Conservation (phyloP, 257 asterid species). For the Rauvolfia tetraphylla region DNA sequence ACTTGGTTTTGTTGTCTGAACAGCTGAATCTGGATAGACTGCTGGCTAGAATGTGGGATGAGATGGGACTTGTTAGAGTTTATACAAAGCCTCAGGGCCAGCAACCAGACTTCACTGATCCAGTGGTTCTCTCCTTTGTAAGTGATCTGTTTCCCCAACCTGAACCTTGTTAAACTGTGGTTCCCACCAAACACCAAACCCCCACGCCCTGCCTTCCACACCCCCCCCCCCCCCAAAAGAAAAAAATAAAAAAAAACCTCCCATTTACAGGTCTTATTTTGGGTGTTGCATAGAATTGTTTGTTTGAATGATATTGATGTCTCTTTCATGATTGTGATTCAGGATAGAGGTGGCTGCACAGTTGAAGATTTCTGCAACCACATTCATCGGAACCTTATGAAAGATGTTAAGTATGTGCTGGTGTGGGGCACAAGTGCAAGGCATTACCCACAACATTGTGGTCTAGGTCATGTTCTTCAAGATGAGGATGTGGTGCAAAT, state of each 20-base stretch:
- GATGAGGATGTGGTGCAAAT: conserved; percentile 98
- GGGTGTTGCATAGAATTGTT: neutral
- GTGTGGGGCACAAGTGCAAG: conserved; percentile 98
- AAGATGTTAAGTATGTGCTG: conserved; percentile 90
- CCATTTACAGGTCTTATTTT: neutral
- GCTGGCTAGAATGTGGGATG: conserved; percentile 27
- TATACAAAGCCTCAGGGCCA: conserved; percentile 99
- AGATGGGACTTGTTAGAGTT: conserved; percentile 49
- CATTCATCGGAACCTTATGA: conserved; percentile 89
- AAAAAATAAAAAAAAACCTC: too few species aligned
- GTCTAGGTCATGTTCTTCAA: conserved; percentile 74
- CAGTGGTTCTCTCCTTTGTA: conserved; percentile 81
- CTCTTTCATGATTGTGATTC: conserved; percentile 21
- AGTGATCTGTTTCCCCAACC: neutral
- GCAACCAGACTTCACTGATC: conserved; percentile 96
- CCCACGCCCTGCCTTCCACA: too few species aligned
- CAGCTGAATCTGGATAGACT: conserved; percentile 60
- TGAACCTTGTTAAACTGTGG: neutral
- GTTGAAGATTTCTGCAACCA: conserved; percentile 96
- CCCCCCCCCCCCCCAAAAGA: too few species aligned
- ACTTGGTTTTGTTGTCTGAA: conserved; percentile 24
- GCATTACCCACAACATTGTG: conserved; percentile 96
- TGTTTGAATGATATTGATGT: neutral
- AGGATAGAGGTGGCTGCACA: conserved; percentile 99
- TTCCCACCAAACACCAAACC: too few species aligned